These are phyloP conservation scores for Fraxinus dipetala DNA, from an alignment of 305 asterid genomes.

Conservation along the genomic window DNA sequence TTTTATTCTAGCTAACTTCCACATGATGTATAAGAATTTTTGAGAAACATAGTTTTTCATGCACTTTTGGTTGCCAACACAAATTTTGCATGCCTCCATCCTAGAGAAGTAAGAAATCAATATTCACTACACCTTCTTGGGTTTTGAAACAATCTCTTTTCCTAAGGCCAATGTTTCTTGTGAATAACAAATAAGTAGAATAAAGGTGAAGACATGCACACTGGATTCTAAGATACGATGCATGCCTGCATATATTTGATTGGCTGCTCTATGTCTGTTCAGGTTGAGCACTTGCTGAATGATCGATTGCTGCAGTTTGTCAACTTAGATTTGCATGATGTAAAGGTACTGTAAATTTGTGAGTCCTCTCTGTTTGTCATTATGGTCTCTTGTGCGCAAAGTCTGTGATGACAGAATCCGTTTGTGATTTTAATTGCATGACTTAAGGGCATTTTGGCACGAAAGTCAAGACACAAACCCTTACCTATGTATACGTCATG, in stretches of 20 bases:
- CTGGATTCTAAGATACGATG: not conserved
- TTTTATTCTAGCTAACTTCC: not conserved
- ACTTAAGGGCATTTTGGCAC: not conserved
- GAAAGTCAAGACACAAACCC: not conserved
- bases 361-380: conserved; percentile 17
- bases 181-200: conserved; percentile 7
- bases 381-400: not conserved
- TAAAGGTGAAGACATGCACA: conserved; percentile 4
- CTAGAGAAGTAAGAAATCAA: not conserved
- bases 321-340: conserved; percentile 89
- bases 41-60: not conserved
- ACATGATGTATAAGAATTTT: not conserved
- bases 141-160: not conserved
- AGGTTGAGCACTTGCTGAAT: conserved; percentile 95
- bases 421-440: not conserved
- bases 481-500: not conserved
- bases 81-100: not conserved
- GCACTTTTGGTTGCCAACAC: not conserved
- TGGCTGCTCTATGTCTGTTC: conserved; percentile 28
- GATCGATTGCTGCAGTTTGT: conserved; percentile 92
- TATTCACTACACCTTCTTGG: not conserved
- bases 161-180: not conserved
- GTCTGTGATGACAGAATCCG: not conserved
- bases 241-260: conserved; percentile 13
- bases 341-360: conserved; percentile 62